These are phyloP conservation scores for Corylus heterophylla DNA, from an alignment of 306 rosid genomes.

Conservation along the genomic window DNA sequence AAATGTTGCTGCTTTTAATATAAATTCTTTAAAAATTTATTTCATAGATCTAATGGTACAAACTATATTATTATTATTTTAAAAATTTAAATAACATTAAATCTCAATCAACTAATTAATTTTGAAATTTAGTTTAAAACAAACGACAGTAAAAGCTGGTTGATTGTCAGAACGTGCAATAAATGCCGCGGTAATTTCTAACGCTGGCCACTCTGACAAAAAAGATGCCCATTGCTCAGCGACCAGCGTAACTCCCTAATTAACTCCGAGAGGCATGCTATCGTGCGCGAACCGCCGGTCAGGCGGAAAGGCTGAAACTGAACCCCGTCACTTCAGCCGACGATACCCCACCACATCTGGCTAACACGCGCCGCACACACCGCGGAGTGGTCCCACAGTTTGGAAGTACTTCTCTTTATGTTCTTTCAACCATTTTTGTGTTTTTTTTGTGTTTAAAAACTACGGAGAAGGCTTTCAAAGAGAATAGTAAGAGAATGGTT, in stretches of 20 bases:
- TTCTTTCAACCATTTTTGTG: no score
- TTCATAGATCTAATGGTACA: no score
- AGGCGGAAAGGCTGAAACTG: neutral
- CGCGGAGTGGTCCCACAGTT: neutral
- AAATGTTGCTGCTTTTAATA: no score
- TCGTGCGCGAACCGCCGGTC: constrained; percentile 9
- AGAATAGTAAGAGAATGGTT: neutral
- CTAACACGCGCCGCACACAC: constrained; percentile 5
- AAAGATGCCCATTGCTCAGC: neutral
- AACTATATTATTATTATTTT: no score
- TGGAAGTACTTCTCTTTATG: neutral
- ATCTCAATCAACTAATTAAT: neutral
- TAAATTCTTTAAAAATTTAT: no score
- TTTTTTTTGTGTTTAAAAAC: neutral
- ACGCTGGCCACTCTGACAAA: constrained; percentile 39
- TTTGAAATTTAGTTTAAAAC: neutral
- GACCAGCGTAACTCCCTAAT: constrained; percentile 40
- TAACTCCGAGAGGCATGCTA: constrained; percentile 34
- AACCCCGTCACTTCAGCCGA: neutral
- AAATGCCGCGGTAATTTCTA: constrained; percentile 9
- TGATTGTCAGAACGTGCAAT: neutral
- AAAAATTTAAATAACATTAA: no score
- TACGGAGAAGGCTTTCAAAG: neutral
- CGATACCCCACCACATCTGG: neutral
- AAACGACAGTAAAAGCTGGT: neutral